Percentiles rank a stretch among this genome's conserved stretches.
phyloP scores from a whole-genome alignment of 1,284 basidiomycete genomes.

The Moniliophthora roreri region DNA sequence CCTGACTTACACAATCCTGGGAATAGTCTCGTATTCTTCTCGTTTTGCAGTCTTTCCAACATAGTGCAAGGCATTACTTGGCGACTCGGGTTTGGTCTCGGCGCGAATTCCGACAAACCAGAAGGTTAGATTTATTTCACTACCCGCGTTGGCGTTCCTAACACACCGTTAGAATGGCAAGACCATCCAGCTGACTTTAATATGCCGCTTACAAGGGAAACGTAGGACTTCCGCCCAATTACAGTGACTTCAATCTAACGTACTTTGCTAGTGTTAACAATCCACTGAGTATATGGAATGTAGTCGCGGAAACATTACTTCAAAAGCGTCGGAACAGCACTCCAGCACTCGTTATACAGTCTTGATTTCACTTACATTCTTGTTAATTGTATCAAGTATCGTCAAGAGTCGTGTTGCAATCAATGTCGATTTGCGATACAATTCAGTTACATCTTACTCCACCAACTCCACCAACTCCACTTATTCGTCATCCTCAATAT shows the following conservation, averaged over 20 bases:
- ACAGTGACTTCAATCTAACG: background rate
- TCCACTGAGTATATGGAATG: conserved; percentile 48
- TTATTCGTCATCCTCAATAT: conserved; percentile 72
- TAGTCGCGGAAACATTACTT: conserved; percentile 18
- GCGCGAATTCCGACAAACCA: conserved; percentile 43
- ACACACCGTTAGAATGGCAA: conserved; percentile 51
- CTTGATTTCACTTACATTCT: too few relatives aligned
- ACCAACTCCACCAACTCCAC: too few relatives aligned
- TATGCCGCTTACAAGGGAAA: conserved; percentile 46
- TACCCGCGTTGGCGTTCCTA: conserved; percentile 2
- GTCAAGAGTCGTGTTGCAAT: too few relatives aligned
- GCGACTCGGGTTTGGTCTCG: conserved; percentile 59
- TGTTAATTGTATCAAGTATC: too few relatives aligned
- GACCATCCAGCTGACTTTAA: conserved; percentile 52
- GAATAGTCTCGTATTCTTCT: conserved; percentile 1
- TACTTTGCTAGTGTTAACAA: conserved; percentile 39
- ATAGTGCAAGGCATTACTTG: conserved; percentile 61
- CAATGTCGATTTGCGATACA: too few relatives aligned
- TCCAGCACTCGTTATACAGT: too few relatives aligned
- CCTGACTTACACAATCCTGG: conserved; percentile 9
- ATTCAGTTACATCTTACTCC: too few relatives aligned
- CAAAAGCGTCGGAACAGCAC: too few relatives aligned
- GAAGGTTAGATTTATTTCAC: conserved; percentile 41
- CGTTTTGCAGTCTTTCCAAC: conserved; percentile 44
- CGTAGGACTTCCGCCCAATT: conserved; percentile 31